Conservation (phyloP, 768 basidiomycete species). For the Pulveroboletus ravenelii region DNA sequence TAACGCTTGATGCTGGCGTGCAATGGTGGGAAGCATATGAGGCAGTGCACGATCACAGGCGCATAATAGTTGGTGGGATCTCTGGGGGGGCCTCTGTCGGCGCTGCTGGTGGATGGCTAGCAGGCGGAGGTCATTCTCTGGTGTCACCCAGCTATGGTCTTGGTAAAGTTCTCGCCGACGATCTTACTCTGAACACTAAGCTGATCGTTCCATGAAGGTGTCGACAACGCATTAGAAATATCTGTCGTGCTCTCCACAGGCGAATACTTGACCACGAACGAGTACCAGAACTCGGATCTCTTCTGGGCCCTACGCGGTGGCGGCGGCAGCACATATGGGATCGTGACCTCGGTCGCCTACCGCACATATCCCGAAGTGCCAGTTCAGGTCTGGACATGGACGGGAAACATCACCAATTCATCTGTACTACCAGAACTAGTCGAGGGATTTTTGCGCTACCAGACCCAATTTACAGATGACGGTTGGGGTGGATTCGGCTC, state of each 20-base stretch:
- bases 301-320: constrained; percentile 54
- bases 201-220: constrained; percentile 26
- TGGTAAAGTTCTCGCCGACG: constrained; percentile 21
- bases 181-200: not conserved
- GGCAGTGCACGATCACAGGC: constrained; percentile 34
- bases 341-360: constrained; percentile 45
- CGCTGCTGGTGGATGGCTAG: constrained; percentile 45
- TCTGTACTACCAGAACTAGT: constrained; percentile 26
- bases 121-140: constrained; percentile 44
- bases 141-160: constrained; percentile 39
- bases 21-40: constrained; percentile 43
- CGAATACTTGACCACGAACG: constrained; percentile 36
- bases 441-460: constrained; percentile 33
- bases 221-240: constrained; percentile 46
- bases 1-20: constrained; percentile 38
- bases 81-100: constrained; percentile 40
- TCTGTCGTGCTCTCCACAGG: constrained; percentile 42
- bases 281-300: constrained; percentile 38
- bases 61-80: constrained; percentile 44
- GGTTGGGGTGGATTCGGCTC: constrained; percentile 43
- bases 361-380: constrained; percentile 37
- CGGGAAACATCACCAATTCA: constrained; percentile 28
- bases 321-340: constrained; percentile 45
- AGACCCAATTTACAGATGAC: constrained; percentile 34
- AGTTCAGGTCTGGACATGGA: constrained; percentile 25